A percentile compares a stretch with the other conserved stretches of the same genome.
phyloP scores from a whole-genome alignment of 108 stramenopile species.

The Pseudonitzschia pungens region DNA sequence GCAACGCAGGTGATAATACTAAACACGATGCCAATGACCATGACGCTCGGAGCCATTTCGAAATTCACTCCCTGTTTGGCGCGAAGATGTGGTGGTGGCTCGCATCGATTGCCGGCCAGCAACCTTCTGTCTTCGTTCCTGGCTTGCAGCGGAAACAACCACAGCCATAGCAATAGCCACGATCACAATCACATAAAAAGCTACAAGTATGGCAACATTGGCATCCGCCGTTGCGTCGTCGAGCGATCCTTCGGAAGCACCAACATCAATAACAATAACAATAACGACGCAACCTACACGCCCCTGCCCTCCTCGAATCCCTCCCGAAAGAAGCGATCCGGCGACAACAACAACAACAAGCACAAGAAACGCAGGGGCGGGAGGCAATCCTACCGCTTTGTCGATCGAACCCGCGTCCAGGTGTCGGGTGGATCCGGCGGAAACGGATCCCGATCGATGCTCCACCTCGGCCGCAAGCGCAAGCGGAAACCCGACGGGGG shows the following conservation, averaged over 20 bases:
- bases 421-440: conserved; percentile 77
- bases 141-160: background rate
- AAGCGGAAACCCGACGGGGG: conserved; percentile 76
- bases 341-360: conserved; percentile 6
- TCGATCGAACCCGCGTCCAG: conserved; percentile 68
- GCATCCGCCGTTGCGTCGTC: too few relatives aligned
- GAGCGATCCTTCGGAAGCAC: too few relatives aligned
- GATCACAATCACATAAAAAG: too few relatives aligned
- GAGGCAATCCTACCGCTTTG: conserved; percentile 56
- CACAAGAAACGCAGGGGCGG: conserved; percentile 37
- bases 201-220: too few relatives aligned
- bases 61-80: background rate
- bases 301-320: background rate
- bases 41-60: too few relatives aligned
- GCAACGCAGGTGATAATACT: too few relatives aligned
- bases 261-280: conserved; percentile 11
- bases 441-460: conserved; percentile 62
- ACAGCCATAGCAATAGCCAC: background rate
- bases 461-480: conserved; percentile 43
- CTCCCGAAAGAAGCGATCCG: background rate
- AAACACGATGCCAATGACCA: too few relatives aligned
- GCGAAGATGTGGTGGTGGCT: background rate
- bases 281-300: background rate
- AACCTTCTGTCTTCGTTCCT: background rate
- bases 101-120: background rate